These are phyloP conservation scores for Alternaria novae-zelandiae DNA, from an alignment of 2,329 filamentous ascomycete genomes.

Conservation along the genomic window DNA sequence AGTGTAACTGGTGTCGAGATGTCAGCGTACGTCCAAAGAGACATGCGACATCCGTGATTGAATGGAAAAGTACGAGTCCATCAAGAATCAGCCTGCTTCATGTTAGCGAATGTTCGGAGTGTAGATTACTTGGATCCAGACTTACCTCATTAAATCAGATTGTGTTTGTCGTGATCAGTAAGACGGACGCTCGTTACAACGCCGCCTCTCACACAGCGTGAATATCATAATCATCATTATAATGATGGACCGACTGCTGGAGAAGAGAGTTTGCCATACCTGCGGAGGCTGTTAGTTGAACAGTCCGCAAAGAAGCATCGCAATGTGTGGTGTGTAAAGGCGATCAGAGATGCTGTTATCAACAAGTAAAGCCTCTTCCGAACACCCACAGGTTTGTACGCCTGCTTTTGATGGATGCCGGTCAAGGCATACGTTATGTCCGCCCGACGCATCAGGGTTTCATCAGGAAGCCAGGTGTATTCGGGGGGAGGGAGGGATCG, in stretches of 20 bases:
- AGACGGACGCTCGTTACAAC: constrained; percentile 56
- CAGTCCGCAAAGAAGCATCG: constrained; percentile 7
- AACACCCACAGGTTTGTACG: constrained; percentile 70
- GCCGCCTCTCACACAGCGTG: constrained; percentile 71
- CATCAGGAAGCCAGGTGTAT: constrained; percentile 54
- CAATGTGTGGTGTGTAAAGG: constrained; percentile 17
- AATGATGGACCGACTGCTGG: constrained; percentile 53
- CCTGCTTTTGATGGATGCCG: constrained; percentile 60
- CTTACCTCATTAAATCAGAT: constrained; percentile 74
- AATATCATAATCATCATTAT: constrained; percentile 71
- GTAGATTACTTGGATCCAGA: background rate
- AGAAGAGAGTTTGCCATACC: constrained; percentile 38
- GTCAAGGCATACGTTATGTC: constrained; percentile 65
- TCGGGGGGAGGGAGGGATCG: constrained; percentile 17
- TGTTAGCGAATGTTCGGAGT: constrained; percentile 27
- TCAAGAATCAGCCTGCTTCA: constrained; percentile 46
- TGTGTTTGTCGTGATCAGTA: constrained; percentile 67
- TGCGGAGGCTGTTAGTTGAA: constrained; percentile 30
- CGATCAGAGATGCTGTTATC: constrained; percentile 73
- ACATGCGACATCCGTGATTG: constrained; percentile 12
- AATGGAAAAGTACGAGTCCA: constrained; percentile 35
- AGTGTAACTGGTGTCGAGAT: constrained; percentile 10
- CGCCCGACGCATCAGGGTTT: constrained; percentile 74
- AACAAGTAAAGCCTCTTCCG: constrained; percentile 65
- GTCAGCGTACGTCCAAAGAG: constrained; percentile 30